Base-by-base conservation (phyloP, 495 filamentous ascomycete genomes). In the Penicillium simplicissimum region DNA sequence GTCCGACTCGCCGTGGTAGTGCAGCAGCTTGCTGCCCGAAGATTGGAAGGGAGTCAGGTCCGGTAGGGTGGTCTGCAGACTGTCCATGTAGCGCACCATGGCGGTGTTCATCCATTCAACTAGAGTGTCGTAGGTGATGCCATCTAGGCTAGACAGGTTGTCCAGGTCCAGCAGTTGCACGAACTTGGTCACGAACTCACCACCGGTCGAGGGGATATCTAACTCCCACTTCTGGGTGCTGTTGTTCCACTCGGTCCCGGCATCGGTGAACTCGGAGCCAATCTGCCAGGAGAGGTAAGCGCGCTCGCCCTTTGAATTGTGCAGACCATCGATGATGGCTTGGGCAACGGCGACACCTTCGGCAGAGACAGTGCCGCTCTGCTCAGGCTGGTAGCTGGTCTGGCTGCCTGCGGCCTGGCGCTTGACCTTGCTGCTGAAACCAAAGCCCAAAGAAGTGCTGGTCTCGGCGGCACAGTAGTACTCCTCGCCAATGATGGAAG, bases 1-100 rank as follows among this genome's bases (percentile, higher is more conserved):
- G 65, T 84, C 83, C 0, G 77, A 74, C 67, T 84, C 82, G 14
- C 83, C 82, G 64, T 86, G 82, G 62, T 75, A 78, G 63, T 80
- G 80, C 14, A 86, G 57, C 4, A 75, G 53, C 66, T 85, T 85
- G 19, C 79, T 78, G n/a, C 82, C 82, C 1, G 72, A 63, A 8
- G 67, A 36, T 28, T 78, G 72, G 60, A 78, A 82, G 3, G 69
- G 55, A 1, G 63, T 70, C 0, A 83, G 65, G 55, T 84, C 81
- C 14, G 80, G 79, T 67, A 75, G 75, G 9, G 70, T 81, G 6
- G 79, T 82, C 63, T 81, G 75, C n/a, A 83, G 64, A 37, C 72
- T 74, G 53, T 81, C 78, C 37, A 75, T 64, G 55, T 66, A 72
- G 52, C 65, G 58, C 13, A 55, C 38, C 69, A 64, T 63, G 15